These are phyloP conservation scores for Saccharomycopsis crataegensis DNA, from an alignment of 1,139 yeast genomes.

Conservation along the genomic window DNA sequence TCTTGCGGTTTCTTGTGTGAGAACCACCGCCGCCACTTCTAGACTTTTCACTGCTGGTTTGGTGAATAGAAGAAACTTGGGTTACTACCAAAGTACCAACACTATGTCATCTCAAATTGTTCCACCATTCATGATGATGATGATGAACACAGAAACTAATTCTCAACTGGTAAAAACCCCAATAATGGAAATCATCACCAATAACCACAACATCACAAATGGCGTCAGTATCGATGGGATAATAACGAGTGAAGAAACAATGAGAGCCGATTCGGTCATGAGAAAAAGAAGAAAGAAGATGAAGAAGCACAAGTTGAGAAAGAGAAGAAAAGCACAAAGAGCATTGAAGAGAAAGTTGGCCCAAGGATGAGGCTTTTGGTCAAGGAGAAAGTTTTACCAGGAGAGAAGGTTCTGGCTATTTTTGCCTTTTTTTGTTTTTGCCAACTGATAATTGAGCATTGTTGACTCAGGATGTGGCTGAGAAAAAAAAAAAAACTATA, in stretches of 20 bases:
- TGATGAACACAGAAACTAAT: too few species aligned
- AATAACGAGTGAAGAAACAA: neutral
- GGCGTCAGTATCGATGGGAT: neutral
- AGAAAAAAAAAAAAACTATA: too few species aligned
- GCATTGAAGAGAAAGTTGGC: constrained; percentile 28
- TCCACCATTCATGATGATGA: too few species aligned
- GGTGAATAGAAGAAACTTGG: too few species aligned
- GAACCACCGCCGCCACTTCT: too few species aligned
- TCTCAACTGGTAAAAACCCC: neutral
- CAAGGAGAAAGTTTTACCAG: neutral
- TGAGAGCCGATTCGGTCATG: constrained; percentile 48
- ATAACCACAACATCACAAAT: neutral
- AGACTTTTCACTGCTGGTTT: too few species aligned
- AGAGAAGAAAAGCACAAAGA: constrained; percentile 50
- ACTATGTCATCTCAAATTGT: too few species aligned
- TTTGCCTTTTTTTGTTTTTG: neutral
- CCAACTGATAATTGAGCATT: neutral
- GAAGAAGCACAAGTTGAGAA: constrained; percentile 68
- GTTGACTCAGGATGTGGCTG: too few species aligned
- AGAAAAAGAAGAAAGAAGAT: constrained; percentile 64
- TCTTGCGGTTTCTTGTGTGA: too few species aligned
- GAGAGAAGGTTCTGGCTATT: neutral
- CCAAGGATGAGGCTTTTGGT: constrained; percentile 18
- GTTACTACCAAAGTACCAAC: too few species aligned
- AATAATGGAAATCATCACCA: neutral